Evolutionary conservation across 1,284 basidiomycete genomes (phyloP), one percentile per base, ranked within the genome.

Genomic region (Marasmius fiardii): DNA sequence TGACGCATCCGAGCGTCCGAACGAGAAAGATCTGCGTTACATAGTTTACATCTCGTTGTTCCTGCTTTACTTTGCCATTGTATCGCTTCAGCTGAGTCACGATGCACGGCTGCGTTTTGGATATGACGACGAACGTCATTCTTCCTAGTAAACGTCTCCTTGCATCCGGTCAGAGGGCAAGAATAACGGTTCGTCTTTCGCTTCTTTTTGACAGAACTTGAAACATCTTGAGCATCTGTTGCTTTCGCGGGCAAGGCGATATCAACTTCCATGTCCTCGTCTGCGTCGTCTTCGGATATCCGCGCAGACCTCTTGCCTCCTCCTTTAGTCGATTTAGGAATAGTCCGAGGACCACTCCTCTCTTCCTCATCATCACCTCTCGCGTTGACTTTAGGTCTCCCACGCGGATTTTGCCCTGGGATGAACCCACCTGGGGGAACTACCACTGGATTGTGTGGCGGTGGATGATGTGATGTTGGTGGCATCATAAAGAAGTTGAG

Each of bases 41-140:
- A 62, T 26, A 43, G 57, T 54, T 56, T 58, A 53, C 61, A 62
- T 3, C 56, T 47, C 50, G 58, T 62, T 28, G 48, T 49, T 11
- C 44, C 52, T n/a, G 31, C 55, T 31, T 53, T 51, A 31, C 51
- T 54, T 23, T 53, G 35, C 10, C 52, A 16, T 16, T 47, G 50
- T 28, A 54, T 43, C 8, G 55, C 55, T 33, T 56, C 57, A 21
- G 53, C 48, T 14, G 51, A 51, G 41, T 54, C 51, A 21, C 57
- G 57, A 55, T 61, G 60, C 34, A 59, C 53, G 26, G 57, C 57
- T 18, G 60, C 60, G 31, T 61, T 61, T 41, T 49, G 57, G 8
- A 62, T 43, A 54, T 62, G 61, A n/a, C 61, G 55, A 18, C 58
- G 56, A 28, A 62, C 61, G 48, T 62, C 61, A 44, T 62, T 62